phyloP scores from a whole-genome alignment of 345 rosid genomes.

The Gossypium bickii region DNA sequence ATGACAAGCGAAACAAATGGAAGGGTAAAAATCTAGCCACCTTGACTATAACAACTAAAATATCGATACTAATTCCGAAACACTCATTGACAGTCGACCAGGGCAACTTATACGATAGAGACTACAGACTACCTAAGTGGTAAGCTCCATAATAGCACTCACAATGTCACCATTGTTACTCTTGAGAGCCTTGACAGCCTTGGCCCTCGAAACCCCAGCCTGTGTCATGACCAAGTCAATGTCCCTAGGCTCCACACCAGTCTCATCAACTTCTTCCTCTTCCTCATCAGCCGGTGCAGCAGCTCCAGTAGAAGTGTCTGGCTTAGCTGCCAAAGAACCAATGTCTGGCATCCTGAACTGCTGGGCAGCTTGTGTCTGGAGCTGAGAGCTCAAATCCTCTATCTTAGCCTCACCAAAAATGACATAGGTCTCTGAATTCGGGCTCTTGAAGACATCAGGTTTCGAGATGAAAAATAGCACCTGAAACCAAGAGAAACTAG shows the following conservation, averaged over 20 bases:
- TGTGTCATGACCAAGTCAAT: conserved; percentile 86
- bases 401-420: conserved; percentile 92
- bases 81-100: conserved; percentile 1
- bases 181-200: conserved; percentile 81
- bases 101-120: neutral
- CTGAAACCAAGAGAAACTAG: conserved; percentile 32
- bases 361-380: conserved; percentile 86
- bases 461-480: conserved; percentile 76
- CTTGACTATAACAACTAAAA: conserved; percentile 1
- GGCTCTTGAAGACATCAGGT: conserved; percentile 87
- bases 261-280: conserved; percentile 73
- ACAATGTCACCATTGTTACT: conserved; percentile 75
- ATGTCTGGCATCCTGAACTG: conserved; percentile 80
- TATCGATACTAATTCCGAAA: neutral
- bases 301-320: conserved; percentile 43
- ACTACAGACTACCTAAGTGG: conserved; percentile 36
- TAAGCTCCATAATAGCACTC: conserved; percentile 89
- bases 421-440: conserved; percentile 77
- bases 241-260: conserved; percentile 72
- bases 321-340: conserved; percentile 51
- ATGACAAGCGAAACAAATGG: neutral
- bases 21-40: conserved; percentile 9
- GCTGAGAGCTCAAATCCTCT: conserved; percentile 88
- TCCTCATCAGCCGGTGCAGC: conserved; percentile 56
- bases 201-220: conserved; percentile 65